A percentile compares a stretch with the other conserved stretches of the same genome.
These are phyloP conservation scores for Cutaneotrichosporon dermatis DNA, from an alignment of 1,284 basidiomycete genomes.

Conservation along the genomic window DNA sequence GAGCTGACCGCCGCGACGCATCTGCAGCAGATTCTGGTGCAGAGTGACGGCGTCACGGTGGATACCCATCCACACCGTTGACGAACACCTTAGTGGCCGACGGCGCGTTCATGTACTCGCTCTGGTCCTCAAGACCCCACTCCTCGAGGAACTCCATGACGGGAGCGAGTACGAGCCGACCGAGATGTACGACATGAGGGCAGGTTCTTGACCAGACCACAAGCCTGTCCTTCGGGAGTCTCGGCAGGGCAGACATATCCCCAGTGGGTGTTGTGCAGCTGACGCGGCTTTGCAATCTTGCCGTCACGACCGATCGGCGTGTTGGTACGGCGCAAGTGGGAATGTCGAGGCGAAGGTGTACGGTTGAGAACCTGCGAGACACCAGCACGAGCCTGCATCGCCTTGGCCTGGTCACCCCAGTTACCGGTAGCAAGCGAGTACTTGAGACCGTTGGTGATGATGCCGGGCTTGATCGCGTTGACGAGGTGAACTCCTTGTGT, in stretches of 20 bases:
- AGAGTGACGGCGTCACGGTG: slow-evolving; percentile 90
- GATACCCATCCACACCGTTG: slow-evolving; percentile 99
- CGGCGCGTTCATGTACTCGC: slow-evolving; percentile 80
- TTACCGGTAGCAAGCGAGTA: slow-evolving; percentile 98
- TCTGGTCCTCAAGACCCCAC: slow-evolving; percentile 90
- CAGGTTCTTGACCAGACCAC: slow-evolving; percentile 96
- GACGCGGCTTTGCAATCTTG: slow-evolving; percentile 98
- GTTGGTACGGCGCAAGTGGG: slow-evolving; percentile 95
- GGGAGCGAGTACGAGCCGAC: slow-evolving; percentile 94
- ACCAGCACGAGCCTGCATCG: slow-evolving; percentile 94
- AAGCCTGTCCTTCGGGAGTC: slow-evolving; percentile 98
- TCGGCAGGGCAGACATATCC: slow-evolving; percentile 99
- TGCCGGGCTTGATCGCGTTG: slow-evolving; percentile 88
- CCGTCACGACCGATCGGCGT: slow-evolving; percentile 97
- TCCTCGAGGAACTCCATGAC: slow-evolving; percentile 99
- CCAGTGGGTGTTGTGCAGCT: slow-evolving; percentile 99
- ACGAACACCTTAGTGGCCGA: slow-evolving; percentile 96
- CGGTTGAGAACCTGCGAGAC: slow-evolving; percentile 98
- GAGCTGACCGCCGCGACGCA: slow-evolving; percentile 92
- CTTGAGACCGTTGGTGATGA: slow-evolving; percentile 96
- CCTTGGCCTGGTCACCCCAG: slow-evolving; percentile 99
- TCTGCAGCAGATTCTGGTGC: slow-evolving; percentile 85
- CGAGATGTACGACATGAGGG: slow-evolving; percentile 96
- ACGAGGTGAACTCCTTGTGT: slow-evolving; percentile 92
- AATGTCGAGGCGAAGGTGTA: slow-evolving; percentile 98